Conservation (phyloP, 2,329 filamentous ascomycete genomes). For the Fusarium aywerte region DNA sequence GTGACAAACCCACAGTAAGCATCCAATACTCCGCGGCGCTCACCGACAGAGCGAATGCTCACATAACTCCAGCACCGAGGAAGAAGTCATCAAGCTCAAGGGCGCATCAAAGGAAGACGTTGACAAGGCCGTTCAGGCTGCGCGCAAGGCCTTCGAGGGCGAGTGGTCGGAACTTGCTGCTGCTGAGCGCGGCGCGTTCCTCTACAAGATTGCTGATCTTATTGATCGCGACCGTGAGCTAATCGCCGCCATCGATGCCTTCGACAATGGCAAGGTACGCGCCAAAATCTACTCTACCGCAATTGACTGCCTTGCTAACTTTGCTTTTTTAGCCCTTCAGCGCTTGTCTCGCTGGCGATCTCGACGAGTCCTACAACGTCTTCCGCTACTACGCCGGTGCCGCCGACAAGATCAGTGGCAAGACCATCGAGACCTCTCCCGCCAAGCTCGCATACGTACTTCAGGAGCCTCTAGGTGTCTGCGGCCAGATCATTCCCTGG, state of each 20-base stretch:
- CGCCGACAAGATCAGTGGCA: constrained; percentile 75
- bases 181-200: constrained; percentile 35
- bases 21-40: rapidly evolving
- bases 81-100: constrained; percentile 37
- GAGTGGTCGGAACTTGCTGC: constrained; percentile 42
- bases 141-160: constrained; percentile 42
- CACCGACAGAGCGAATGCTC: background rate
- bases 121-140: constrained; percentile 37
- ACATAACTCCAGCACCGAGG: constrained; percentile 28
- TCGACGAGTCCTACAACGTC: constrained; percentile 55
- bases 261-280: constrained; percentile 42
- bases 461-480: constrained; percentile 75
- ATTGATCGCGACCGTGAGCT: constrained; percentile 43
- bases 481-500: constrained; percentile 72
- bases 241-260: constrained; percentile 41
- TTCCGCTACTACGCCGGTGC: constrained; percentile 76
- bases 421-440: constrained; percentile 72
- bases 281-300: no score
- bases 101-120: constrained; percentile 40
- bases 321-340: constrained; percentile 24
- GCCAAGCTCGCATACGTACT: constrained; percentile 75
- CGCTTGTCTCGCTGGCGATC: constrained; percentile 65
- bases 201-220: constrained; percentile 40
- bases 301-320: background rate
- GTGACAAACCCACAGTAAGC: constrained; percentile 39